Conservation (phyloP, 306 rosid genomes). For the Trichosanthes cucumerina region DNA sequence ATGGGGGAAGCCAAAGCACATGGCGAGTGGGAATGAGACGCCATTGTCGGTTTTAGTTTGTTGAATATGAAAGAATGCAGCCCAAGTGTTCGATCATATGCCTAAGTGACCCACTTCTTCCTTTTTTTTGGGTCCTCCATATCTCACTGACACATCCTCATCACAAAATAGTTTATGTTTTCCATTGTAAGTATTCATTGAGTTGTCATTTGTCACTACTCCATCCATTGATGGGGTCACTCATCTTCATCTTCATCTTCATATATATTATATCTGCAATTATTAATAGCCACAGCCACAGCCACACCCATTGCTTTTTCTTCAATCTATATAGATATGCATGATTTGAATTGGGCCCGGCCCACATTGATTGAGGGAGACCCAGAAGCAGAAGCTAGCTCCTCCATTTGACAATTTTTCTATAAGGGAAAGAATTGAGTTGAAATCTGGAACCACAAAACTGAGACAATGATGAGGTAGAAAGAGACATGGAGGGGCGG, state of each 20-base stretch:
- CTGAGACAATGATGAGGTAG: constrained; percentile 3
- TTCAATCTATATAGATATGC: neutral
- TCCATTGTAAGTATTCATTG: neutral
- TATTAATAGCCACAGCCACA: neutral
- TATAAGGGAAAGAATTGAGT: neutral
- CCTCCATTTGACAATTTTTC: neutral
- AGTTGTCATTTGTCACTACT: constrained; percentile 5
- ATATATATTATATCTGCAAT: neutral
- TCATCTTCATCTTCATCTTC: neutral
- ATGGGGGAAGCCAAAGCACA: constrained; percentile 1
- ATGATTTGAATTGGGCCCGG: constrained; percentile 3
- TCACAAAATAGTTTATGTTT: constrained; percentile 5
- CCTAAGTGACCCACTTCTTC: neutral
- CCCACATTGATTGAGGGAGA: neutral
- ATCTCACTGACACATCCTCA: constrained; percentile 5
- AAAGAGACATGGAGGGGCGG: neutral
- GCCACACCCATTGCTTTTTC: neutral
- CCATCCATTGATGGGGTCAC: neutral
- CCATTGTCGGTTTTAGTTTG: constrained; percentile 5
- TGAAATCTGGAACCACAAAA: neutral
- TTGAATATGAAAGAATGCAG: neutral
- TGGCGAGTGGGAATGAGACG: constrained; percentile 6
- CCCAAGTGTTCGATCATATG: constrained; percentile 6
- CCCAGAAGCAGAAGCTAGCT: neutral
- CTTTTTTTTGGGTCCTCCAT: constrained; percentile 1